A percentile compares a stretch with the other conserved stretches of the same genome.
These are phyloP conservation scores for Dipteronia dyeriana DNA, from an alignment of 345 rosid species.

Conservation along the genomic window DNA sequence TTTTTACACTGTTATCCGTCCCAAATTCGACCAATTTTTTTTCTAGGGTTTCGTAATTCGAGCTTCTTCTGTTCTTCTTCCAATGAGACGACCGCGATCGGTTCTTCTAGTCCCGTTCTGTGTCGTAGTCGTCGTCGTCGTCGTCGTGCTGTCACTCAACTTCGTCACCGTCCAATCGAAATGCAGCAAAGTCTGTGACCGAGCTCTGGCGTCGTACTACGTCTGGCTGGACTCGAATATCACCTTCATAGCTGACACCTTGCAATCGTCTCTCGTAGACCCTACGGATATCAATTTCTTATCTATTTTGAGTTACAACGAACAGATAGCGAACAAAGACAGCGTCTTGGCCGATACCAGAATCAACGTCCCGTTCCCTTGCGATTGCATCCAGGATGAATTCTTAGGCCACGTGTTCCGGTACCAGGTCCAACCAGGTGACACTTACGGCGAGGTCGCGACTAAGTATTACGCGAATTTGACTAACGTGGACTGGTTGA, in stretches of 20 bases:
- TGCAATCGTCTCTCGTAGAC: conserved; percentile 26
- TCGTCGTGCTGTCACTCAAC: conserved; percentile 16
- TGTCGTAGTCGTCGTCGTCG: conserved; percentile 5
- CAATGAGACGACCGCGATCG: conserved; percentile 27
- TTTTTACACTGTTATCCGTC: not conserved
- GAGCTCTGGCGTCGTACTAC: conserved; percentile 70
- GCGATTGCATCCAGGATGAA: conserved; percentile 54
- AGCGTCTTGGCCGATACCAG: conserved; percentile 26
- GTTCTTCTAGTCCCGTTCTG: not conserved
- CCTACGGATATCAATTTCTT: conserved; percentile 1
- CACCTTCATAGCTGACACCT: conserved; percentile 39
- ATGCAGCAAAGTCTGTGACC: conserved; percentile 45
- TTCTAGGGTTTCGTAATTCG: not conserved
- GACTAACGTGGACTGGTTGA: conserved; percentile 42
- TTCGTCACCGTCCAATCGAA: conserved; percentile 37
- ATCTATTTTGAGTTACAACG: conserved; percentile 40
- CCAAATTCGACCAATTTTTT: not conserved
- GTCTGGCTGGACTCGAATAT: conserved; percentile 38
- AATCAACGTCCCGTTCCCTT: conserved; percentile 66
- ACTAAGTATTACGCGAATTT: conserved; percentile 34
- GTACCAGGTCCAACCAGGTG: conserved; percentile 19
- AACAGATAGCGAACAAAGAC: conserved; percentile 39
- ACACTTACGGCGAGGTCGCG: conserved; percentile 44
- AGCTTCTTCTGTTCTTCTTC: not conserved
- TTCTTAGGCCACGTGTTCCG: conserved; percentile 55